These are phyloP conservation scores for Astrothelium macrocarpum DNA, from an alignment of 495 filamentous ascomycete genomes.

Conservation along the genomic window DNA sequence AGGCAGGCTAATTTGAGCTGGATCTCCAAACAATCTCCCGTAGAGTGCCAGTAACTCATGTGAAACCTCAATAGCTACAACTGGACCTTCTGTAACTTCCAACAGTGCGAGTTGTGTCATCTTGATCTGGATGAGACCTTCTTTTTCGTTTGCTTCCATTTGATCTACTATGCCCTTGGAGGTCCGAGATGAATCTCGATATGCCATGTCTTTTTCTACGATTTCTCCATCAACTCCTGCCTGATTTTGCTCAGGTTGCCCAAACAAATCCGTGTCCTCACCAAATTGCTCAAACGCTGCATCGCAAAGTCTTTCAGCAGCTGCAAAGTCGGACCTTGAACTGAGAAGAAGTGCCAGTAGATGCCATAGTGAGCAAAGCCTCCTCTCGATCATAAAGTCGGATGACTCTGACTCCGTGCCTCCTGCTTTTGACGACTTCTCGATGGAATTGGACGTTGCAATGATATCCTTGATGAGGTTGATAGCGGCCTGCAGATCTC, in stretches of 20 bases:
- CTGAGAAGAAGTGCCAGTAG: conserved; percentile 76
- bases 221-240: not conserved
- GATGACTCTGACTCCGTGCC: not conserved
- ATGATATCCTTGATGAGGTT: conserved; percentile 60
- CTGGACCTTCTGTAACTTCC: conserved; percentile 71
- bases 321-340: conserved; percentile 72
- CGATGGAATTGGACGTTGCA: conserved; percentile 20
- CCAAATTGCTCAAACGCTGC: conserved; percentile 82
- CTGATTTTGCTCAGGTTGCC: conserved; percentile 8
- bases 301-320: conserved; percentile 71
- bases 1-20: not conserved
- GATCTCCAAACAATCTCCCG: conserved; percentile 59
- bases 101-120: conserved; percentile 85
- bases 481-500: conserved; percentile 67
- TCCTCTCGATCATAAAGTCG: not conserved
- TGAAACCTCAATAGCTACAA: conserved; percentile 71
- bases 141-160: conserved; percentile 69
- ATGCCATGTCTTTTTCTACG: conserved; percentile 4
- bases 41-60: conserved; percentile 79
- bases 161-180: conserved; percentile 52
- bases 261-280: conserved; percentile 26
- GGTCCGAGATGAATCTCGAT: not conserved
- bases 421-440: not conserved
- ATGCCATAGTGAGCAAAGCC: conserved; percentile 58
- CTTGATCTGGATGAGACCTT: conserved; percentile 75